Evolutionary conservation across 2,329 filamentous ascomycete species (phyloP), one percentile per base, ranked within the genome.

Genomic region (Geosmithia morbida): DNA sequence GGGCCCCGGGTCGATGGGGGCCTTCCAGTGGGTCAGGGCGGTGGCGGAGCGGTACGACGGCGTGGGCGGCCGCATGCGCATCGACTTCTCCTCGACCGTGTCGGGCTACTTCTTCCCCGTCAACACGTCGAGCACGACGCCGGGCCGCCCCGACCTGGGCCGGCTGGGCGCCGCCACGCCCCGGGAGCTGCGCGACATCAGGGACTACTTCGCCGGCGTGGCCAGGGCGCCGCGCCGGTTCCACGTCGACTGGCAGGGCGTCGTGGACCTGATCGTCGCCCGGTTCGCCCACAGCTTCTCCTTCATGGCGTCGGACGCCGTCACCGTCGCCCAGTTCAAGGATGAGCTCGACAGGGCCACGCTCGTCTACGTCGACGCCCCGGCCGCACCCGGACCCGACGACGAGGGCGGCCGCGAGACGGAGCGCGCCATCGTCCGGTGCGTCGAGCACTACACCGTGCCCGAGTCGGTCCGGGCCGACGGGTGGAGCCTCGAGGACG

Each of bases 261-360:
- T 83, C 1, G 69, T 72, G 0, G 85, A 89, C 54, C 71, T 83
- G 67, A 65, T 88, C 3, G 67, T 85, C 3, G 59, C 67, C 4
- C 72, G 83, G 1, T 87, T 83, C 54, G 70, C 72, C 3, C 64
- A 72, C 30, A 67, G 77, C 20, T 61, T 88, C 26, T 53, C 53
- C 2, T 56, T 65, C 5, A 62, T 76, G 53, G 58, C n/a, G n/a
- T n/a, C 57, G 5, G 44, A 52, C 2, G 53, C 57, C 2, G 51
- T 57, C 4, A 54, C 60, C 0, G 52, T 60, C 2, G 49, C 53
- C 7, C 18, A 56, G 1, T 62, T 72, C 22, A 52, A 60, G 16
- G 51, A 53, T 2, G 62, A 67, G 52, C 41, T 72, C 1, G 61
- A 66, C 45, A 53, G 56, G 16, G 56, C 70, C 7, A 56, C 72